These are phyloP conservation scores for Candida lessepsii DNA, from an alignment of 805 yeast genomes.

Conservation along the genomic window DNA sequence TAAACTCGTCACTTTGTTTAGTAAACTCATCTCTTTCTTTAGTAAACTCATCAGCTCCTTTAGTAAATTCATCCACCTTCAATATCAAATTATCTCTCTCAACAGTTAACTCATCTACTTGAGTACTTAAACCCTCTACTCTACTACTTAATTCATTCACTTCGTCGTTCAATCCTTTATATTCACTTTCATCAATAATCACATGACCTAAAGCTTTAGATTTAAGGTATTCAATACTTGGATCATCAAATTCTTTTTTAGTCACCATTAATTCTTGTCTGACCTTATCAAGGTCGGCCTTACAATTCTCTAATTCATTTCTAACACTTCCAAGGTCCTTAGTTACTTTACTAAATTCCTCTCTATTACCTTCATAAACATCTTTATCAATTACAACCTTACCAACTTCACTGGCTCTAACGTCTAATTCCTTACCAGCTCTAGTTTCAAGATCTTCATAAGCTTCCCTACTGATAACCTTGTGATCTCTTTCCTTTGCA, in stretches of 20 bases:
- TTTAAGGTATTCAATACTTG: constrained; percentile 4
- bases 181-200: not conserved
- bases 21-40: too few species aligned
- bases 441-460: not conserved
- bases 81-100: too few species aligned
- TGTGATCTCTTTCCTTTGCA: constrained; percentile 12
- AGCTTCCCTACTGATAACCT: constrained; percentile 3
- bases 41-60: too few species aligned
- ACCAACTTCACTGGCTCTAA: constrained; percentile 6
- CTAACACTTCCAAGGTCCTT: not conserved
- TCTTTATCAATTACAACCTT: constrained; percentile 6
- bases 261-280: not conserved
- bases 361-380: not conserved
- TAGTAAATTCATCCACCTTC: too few species aligned
- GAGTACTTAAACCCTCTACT: too few species aligned
- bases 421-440: constrained; percentile 8
- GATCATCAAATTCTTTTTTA: not conserved
- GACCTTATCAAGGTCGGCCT: not conserved
- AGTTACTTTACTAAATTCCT: not conserved
- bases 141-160: not conserved
- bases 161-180: not conserved
- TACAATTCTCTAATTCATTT: not conserved
- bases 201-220: constrained; percentile 5
- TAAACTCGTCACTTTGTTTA: too few species aligned
- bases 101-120: too few species aligned